Base-by-base conservation (phyloP, 1,284 basidiomycete genomes). In the Ustilago bromivora region DNA sequence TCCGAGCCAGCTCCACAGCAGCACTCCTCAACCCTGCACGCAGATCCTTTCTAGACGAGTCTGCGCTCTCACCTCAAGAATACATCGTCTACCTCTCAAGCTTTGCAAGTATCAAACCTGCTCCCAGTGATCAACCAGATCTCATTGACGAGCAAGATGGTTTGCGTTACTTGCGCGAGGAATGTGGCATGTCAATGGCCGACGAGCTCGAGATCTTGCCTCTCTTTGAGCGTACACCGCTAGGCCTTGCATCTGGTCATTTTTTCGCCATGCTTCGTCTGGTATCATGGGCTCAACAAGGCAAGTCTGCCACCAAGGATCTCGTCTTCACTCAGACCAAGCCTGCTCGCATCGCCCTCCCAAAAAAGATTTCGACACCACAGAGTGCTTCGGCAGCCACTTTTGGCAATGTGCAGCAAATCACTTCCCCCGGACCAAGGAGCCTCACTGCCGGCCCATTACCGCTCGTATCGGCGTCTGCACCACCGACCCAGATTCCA, bases 191-290 rank as follows among this genome's bases (percentile, higher is more conserved):
- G 53, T 64, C 68, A 17, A 77, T 83, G 35, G 73, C 82, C 23
- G 79, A 86, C 46, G 85, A 86, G 57, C 73, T 83, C n/a, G 80
- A 78, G 76, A 86, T 86, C 40, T 59, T 86, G 55, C 82, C 84
- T 11, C 76, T 85, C 23, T 85, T 86, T 69, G 85, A 86, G 55
- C 74, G 84, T 34, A 80, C 80, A 0, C 84, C 85, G 0, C 57
- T 81, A 5, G 85, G 85, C 17, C 76, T 86, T 11, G 73, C 61
- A 11, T 67, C 79, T 1, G 85, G 84, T 23, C 82, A 85, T 64
- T 82, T 86, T 46, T 86, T 77, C 53, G 85, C 85, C 17, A 79
- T 85, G 71, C 67, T 86, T 28, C 76, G 85, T 31, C 77, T 86
- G 12, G 79, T 82, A 10, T 80, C 85, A 6, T 85, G 84, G 83